Evolutionary conservation across 768 basidiomycete species (phyloP), one percentile per base, ranked within the genome.

Genomic region (Amanita phalloides): DNA sequence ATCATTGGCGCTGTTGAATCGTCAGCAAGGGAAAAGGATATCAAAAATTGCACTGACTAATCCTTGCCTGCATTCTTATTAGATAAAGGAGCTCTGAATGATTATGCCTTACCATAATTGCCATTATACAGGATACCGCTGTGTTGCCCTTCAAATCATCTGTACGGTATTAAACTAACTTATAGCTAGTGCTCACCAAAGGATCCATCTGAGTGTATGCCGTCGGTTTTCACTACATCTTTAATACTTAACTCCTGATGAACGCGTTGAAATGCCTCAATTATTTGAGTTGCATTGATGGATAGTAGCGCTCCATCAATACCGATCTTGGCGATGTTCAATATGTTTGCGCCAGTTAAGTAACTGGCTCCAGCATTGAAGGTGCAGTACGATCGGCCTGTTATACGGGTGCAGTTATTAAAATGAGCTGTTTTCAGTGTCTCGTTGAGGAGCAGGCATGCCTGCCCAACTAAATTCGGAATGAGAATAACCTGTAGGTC

Each of bases 301-400:
- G 28, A 28, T 28, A 28, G 66, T 51, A 68, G 70, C 36, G 56
- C 76, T 61, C 59, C 67, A 60, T 82, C 78, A 10, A 82, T 76
- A 10, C 79, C 78, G 45, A 83, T 75, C 57, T 74, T 77, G 17
- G 81, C 79, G 35, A 86, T 72, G 60, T 86, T 82, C 45, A 85
- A 65, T 0, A 74, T 70, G 57, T 86, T 85, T 4, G 84, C 83
- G 10, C 84, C 84, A 28, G 79, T 78, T 21, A 83, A 61, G 37
- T 67, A 72, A 13, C 76, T 72, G 1, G 75, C 60, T 25, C 73
- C 71, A 57, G 73, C 63, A 45, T 66, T 67, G 53, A 81, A 76
- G 4, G 72, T 64, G 4, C 61, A 69, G 55, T 78, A 84, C 3
- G 79, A 66, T 13, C 83, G 74, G 4, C 59, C 59, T 1, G 75